Evolutionary conservation across 2,329 filamentous ascomycete species (phyloP).

Genomic region (Paraphaeosphaeria minitans): DNA sequence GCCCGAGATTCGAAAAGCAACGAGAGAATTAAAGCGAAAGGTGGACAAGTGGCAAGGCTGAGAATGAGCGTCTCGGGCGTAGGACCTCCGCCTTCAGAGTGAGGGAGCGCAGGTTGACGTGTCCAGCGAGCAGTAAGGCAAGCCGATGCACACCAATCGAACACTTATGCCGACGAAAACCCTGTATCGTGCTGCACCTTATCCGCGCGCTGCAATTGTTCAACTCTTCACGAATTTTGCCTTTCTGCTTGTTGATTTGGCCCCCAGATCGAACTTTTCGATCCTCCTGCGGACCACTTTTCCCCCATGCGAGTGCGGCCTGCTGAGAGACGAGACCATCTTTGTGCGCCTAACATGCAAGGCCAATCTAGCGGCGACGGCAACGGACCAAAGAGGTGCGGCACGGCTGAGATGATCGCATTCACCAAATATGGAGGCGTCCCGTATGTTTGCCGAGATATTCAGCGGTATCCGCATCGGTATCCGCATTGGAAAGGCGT

Average conservation of each 20-base stretch:
- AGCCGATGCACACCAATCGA: constrained; percentile 36
- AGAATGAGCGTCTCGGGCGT: constrained; percentile 33
- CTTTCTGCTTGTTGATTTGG: constrained; percentile 26
- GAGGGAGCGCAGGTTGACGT: constrained; percentile 41
- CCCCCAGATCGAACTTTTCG: constrained; percentile 32
- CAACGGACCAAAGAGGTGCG: constrained; percentile 11
- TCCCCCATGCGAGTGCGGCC: constrained; percentile 17
- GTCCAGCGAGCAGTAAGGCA: constrained; percentile 36
- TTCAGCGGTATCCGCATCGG: constrained; percentile 18
- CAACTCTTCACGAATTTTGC: constrained; percentile 29
- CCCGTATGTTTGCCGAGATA: constrained; percentile 21
- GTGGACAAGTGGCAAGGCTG: constrained; percentile 34
- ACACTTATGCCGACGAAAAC: constrained; percentile 36
- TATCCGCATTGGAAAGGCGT: constrained; percentile 17
- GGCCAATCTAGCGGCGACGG: constrained; percentile 14
- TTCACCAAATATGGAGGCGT: constrained; percentile 11
- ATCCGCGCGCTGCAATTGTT: constrained; percentile 27
- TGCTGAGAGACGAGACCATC: constrained; percentile 12
- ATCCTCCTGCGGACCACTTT: constrained; percentile 19
- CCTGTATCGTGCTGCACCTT: constrained; percentile 39
- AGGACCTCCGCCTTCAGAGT: constrained; percentile 29
- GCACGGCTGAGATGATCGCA: constrained; percentile 20
- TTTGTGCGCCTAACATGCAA: constrained; percentile 8
- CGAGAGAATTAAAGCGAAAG: constrained; percentile 18
- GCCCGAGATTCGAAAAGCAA: constrained; percentile 21